Evolutionary conservation across 768 basidiomycete species (phyloP).

Genomic region (Suillus subluteus): DNA sequence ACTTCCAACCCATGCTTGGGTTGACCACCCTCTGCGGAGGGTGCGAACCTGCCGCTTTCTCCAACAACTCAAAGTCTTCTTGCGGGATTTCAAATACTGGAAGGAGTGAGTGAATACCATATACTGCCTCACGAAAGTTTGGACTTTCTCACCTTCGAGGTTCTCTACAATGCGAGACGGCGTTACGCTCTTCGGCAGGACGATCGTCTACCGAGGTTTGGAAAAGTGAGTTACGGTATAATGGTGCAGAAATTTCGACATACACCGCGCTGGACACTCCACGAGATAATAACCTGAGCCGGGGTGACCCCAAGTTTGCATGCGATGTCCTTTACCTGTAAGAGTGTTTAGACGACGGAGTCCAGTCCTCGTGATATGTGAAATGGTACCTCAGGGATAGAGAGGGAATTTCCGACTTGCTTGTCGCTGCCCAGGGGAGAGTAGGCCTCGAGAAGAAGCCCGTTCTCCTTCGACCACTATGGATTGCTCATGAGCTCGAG

Average conservation of each 20-base stretch:
- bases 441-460: conserved; percentile 72
- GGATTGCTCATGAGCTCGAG: neutral
- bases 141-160: conserved; percentile 51
- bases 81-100: conserved; percentile 38
- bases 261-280: conserved; percentile 79
- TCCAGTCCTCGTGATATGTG: neutral
- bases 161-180: conserved; percentile 72
- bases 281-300: conserved; percentile 74
- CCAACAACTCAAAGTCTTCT: conserved; percentile 46
- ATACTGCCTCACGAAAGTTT: neutral
- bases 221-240: neutral
- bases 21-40: conserved; percentile 58
- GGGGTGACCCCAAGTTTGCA: conserved; percentile 68
- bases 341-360: neutral
- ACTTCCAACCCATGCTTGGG: conserved; percentile 62
- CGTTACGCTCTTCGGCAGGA: conserved; percentile 79
- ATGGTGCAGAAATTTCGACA: conserved; percentile 24
- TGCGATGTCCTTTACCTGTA: conserved; percentile 59
- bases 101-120: neutral
- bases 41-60: conserved; percentile 47
- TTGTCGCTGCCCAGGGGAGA: conserved; percentile 71
- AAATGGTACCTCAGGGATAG: conserved; percentile 53
- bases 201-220: conserved; percentile 51
- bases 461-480: conserved; percentile 70
- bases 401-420: conserved; percentile 59